These are phyloP conservation scores for Dendrobium catenatum DNA, from an alignment of 106 monocot genomes.

Conservation along the genomic window DNA sequence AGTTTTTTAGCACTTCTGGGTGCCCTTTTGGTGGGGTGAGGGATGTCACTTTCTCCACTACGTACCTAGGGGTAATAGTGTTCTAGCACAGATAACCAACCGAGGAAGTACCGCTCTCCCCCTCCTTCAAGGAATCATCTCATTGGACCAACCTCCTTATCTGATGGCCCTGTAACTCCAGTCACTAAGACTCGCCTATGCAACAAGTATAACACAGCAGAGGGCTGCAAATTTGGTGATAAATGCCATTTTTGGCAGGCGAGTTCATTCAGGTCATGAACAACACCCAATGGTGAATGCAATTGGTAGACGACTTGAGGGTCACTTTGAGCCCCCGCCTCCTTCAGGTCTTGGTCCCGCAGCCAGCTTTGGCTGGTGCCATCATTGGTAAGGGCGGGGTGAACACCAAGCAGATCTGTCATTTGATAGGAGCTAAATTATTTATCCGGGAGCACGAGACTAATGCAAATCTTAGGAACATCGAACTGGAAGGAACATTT, in stretches of 20 bases:
- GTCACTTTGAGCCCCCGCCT: conserved; percentile 19
- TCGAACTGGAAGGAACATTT: conserved; percentile 71
- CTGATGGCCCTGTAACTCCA: conserved; percentile 6
- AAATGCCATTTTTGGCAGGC: conserved; percentile 15
- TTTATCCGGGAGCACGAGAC: conserved; percentile 66
- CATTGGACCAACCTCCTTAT: not conserved
- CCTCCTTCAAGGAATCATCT: conserved; percentile 16
- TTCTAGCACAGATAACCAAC: conserved; percentile 45
- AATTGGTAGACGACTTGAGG: conserved; percentile 3
- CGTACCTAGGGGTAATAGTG: conserved; percentile 56
- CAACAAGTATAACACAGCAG: conserved; percentile 32
- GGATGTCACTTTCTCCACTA: conserved; percentile 75
- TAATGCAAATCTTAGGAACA: conserved; percentile 56
- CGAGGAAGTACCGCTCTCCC: conserved; percentile 6
- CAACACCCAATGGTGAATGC: not conserved
- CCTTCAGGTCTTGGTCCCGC: conserved; percentile 4
- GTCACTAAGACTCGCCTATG: conserved; percentile 26
- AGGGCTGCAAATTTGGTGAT: conserved; percentile 46
- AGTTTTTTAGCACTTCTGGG: conserved; percentile 88
- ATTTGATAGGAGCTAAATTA: conserved; percentile 54
- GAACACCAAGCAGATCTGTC: conserved; percentile 72
- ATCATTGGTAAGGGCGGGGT: conserved; percentile 77
- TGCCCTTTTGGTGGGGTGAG: conserved; percentile 58
- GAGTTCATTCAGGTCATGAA: not conserved
- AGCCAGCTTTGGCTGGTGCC: conserved; percentile 49